Base-by-base conservation (phyloP, 2,329 filamentous ascomycete species). In the Neodidymelliopsis sp. region DNA sequence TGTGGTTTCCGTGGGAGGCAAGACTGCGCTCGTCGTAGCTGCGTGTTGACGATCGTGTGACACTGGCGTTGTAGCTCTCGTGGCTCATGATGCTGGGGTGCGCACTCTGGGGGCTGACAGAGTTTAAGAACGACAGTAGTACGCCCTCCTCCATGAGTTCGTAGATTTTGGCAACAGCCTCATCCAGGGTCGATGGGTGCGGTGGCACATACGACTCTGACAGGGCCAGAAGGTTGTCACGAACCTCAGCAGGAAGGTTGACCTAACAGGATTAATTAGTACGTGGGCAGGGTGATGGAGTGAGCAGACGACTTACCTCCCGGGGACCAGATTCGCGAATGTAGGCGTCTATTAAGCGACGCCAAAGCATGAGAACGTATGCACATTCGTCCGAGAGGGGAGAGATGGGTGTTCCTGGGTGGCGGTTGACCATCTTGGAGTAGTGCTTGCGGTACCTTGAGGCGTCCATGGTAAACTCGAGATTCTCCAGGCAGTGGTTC, bases 131-230 rank as follows among this genome's bases (percentile, higher is more conserved):
- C 0, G 93, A 92, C 0, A 96, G 86, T 40, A 97, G 80, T 0
- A 97, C 90, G 3, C 92, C 97, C 70, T 97, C 94, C 64, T 96
- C 95, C 92, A 99, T 97, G 46, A 99, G 79, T 62, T 97, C 94
- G 71, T 93, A 92, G 29, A 97, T 90, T 53, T 96, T 95, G 54
- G 84, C 83, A 18, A 96, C 89, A 15, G 94, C 91, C 39, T 89
- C 83, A 52, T 95, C 88, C 12, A 99, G 79, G 44, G 86, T 84
- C 29, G 87, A 84, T 1, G 94, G 92, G 49, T 84, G 77, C 4
- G 87, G 88, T 6, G 93, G 91, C 0, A 85, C 79, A 5, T 79
- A 76, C 1, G 77, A 73, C 11, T 81, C 74, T 6, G 84, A 81
- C 29, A 88, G 79, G 30, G 79, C 79, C 24, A 97, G 79, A 16